phyloP scores from a whole-genome alignment of 2,329 filamentous ascomycete species.

The Trichoderma lentiforme region DNA sequence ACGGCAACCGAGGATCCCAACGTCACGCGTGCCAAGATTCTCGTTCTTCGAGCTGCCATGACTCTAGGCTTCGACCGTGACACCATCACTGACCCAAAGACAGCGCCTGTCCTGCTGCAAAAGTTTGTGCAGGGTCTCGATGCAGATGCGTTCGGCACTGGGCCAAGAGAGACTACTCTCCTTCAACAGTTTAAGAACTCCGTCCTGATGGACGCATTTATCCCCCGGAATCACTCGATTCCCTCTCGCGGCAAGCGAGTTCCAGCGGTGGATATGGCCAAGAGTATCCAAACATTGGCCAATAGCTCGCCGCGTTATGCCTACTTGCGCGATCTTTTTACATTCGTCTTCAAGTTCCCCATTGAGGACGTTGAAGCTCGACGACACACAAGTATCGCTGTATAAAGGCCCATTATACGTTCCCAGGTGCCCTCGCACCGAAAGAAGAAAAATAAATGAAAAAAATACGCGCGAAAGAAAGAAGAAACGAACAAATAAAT shows the following conservation, averaged over 20 bases:
- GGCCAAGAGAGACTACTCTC: conserved; percentile 66
- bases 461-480: not conserved
- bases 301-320: conserved; percentile 64
- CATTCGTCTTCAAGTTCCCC: conserved; percentile 79
- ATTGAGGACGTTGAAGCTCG: conserved; percentile 71
- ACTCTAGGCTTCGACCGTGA: conserved; percentile 75
- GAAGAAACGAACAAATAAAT: not conserved
- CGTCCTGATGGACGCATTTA: conserved; percentile 65
- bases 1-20: conserved; percentile 71
- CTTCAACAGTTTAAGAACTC: conserved; percentile 78
- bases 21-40: conserved; percentile 70
- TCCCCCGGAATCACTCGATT: conserved; percentile 40
- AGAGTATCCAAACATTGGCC: conserved; percentile 73
- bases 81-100: conserved; percentile 42
- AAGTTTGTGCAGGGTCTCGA: conserved; percentile 74
- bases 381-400: conserved; percentile 60
- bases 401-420: conserved; percentile 34
- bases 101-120: conserved; percentile 57
- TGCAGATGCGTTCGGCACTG: conserved; percentile 71
- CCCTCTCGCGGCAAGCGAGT: conserved; percentile 58
- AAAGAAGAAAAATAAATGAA: not conserved
- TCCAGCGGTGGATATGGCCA: conserved; percentile 71
- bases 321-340: conserved; percentile 80
- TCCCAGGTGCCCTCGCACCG: not conserved
- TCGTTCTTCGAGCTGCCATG: conserved; percentile 81